Conservation (phyloP, 202 grass and related monocot species). For the Bolboschoenoplectus hybrid region DNA sequence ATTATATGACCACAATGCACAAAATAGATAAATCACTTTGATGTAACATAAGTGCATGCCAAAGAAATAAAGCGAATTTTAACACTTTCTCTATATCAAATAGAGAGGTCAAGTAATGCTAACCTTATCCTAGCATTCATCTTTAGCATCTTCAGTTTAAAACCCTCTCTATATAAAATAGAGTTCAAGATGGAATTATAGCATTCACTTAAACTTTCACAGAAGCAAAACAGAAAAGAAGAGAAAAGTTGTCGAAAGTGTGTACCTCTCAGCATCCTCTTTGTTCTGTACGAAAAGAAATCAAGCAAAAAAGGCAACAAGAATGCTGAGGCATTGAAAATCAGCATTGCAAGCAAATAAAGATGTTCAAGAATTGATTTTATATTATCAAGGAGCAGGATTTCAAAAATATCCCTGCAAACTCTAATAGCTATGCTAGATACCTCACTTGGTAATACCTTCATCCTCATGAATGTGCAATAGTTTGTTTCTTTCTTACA, state of each 20-base stretch:
- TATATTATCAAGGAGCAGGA: not conserved
- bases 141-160: slow-evolving; percentile 64
- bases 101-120: not conserved
- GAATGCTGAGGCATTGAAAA: slow-evolving; percentile 26
- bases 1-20: slow-evolving; percentile 18
- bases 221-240: slow-evolving; percentile 23
- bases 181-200: slow-evolving; percentile 19
- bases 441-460: not conserved
- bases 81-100: not conserved
- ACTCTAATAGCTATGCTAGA: not conserved
- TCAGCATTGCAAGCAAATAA: slow-evolving; percentile 7
- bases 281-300: slow-evolving; percentile 55
- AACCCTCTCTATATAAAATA: slow-evolving; percentile 60
- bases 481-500: not conserved
- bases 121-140: slow-evolving; percentile 89
- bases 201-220: not conserved
- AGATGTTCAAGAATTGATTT: not conserved
- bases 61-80: not conserved
- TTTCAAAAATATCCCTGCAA: not conserved
- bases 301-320: slow-evolving; percentile 37
- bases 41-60: not conserved
- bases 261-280: slow-evolving; percentile 63
- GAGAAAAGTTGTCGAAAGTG: not conserved
- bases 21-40: slow-evolving; percentile 31
- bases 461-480: not conserved